Evolutionary conservation across 108 stramenopile species (phyloP), one percentile per base, ranked within the genome.

Genomic region (Skeletonema costatum): DNA sequence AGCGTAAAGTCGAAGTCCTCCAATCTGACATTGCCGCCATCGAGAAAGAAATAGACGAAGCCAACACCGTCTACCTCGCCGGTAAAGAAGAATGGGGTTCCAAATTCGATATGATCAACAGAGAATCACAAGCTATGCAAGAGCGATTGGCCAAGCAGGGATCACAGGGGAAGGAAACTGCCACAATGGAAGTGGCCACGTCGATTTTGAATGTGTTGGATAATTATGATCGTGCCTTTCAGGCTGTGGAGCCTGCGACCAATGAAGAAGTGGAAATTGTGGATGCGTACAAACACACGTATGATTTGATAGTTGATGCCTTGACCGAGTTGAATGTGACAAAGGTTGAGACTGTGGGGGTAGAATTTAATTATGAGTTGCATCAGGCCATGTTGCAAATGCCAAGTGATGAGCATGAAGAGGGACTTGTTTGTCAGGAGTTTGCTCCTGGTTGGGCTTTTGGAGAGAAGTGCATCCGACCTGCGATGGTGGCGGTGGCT

Each of bases 321-420:
- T 90, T 96, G 58, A 25, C 25, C 29, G 85, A 88, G 17, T 78
- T 94, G 68, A 93, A 93, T 60, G 95, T 96, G 66, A 86, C 87
- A 44, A 84, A 88, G 70, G 86, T 96, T 16, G 83, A 86, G 46
- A 96, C 93, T 60, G 85, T 96, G 39, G 95, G 95, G 42, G 81
- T 29, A 11, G 95, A 96, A 59, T 96, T 96, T 77, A 88, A 96
- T 73, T 94, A 94, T 51, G 93, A 96, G 59, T 21, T 85, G 12
- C 95, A 96, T 74, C 90, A 96, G 74, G 95, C 95, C n/a, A 83
- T 96, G 38, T 89, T 92, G 92, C 92, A 93, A 78, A 82, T 77
- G 73, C 85, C 90, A 16, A 75, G 71, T 50, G 89, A 90, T 12
- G 91, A 93, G 44, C 89, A 89, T 64, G 93, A 93, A 64, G 95